Conservation (phyloP, 106 monocot species). For the Dactylorhiza incarnata region DNA sequence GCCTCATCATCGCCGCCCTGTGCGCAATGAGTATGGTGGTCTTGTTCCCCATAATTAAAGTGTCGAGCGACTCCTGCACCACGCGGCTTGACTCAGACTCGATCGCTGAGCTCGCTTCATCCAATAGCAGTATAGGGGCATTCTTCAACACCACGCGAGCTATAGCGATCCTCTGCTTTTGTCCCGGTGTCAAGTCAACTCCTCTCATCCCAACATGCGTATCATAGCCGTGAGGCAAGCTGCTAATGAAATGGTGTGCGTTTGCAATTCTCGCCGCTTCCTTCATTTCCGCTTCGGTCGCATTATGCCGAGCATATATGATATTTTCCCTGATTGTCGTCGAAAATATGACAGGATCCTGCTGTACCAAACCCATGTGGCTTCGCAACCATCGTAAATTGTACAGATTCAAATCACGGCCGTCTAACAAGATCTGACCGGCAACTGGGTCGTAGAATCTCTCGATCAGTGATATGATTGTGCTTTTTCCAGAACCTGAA, state of each 20-base stretch:
- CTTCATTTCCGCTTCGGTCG: slow-evolving; percentile 88
- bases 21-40: slow-evolving; percentile 91
- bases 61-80: slow-evolving; percentile 91
- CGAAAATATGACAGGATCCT: slow-evolving; percentile 92
- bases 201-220: slow-evolving; percentile 98
- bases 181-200: slow-evolving; percentile 87
- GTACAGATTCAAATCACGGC: slow-evolving; percentile 71
- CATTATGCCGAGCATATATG: slow-evolving; percentile 93
- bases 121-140: slow-evolving; percentile 88
- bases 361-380: slow-evolving; percentile 92
- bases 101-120: slow-evolving; percentile 88
- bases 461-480: slow-evolving; percentile 83
- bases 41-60: slow-evolving; percentile 90
- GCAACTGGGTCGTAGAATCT: slow-evolving; percentile 92
- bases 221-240: slow-evolving; percentile 95
- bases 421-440: slow-evolving; percentile 77
- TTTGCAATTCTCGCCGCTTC: slow-evolving; percentile 98
- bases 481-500: slow-evolving; percentile 96
- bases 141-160: slow-evolving; percentile 90
- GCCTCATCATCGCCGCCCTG: slow-evolving; percentile 80
- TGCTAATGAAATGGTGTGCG: slow-evolving; percentile 98
- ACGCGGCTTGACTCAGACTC: slow-evolving; percentile 96
- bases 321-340: slow-evolving; percentile 97
- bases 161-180: slow-evolving; percentile 97
- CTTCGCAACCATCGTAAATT: slow-evolving; percentile 88